A percentile compares a stretch with the other conserved stretches of the same genome.
phyloP scores from a whole-genome alignment of 345 rosid genomes.

The Kandelia obovata region DNA sequence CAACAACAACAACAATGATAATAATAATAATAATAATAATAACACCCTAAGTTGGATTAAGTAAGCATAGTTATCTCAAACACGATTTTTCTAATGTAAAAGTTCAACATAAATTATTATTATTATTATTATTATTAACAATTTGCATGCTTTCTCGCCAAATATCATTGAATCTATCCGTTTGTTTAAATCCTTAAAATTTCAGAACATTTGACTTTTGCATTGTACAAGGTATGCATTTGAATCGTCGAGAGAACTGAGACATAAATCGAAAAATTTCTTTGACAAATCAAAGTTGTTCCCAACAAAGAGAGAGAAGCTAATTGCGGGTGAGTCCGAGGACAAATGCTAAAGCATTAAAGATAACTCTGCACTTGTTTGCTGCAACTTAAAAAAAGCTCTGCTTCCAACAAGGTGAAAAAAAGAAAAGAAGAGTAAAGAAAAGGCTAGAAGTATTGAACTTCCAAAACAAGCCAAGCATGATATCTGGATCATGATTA shows the following conservation, averaged over 20 bases:
- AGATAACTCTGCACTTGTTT: not conserved
- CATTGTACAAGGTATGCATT: not conserved
- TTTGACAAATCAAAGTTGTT: not conserved
- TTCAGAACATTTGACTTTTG: too few species aligned
- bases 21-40: too few species aligned
- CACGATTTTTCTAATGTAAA: too few species aligned
- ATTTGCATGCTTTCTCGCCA: too few species aligned
- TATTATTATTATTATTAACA: too few species aligned
- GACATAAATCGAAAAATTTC: not conserved
- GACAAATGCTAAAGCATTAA: conserved; percentile 1
- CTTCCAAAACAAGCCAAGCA: conserved; percentile 6
- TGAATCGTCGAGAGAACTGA: not conserved
- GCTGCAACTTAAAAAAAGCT: not conserved
- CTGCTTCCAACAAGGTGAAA: not conserved
- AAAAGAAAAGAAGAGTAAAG: too few species aligned
- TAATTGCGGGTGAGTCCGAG: not conserved
- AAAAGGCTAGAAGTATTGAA: not conserved
- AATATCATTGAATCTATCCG: too few species aligned
- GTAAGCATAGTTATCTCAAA: too few species aligned
- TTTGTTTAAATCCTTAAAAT: too few species aligned
- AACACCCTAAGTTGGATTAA: too few species aligned
- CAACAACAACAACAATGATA: too few species aligned
- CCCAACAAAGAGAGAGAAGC: not conserved
- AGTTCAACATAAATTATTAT: too few species aligned
- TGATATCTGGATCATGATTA: not conserved